These are phyloP conservation scores for Monosporozyma yasuniensis DNA, from an alignment of 805 yeast species.

Conservation along the genomic window DNA sequence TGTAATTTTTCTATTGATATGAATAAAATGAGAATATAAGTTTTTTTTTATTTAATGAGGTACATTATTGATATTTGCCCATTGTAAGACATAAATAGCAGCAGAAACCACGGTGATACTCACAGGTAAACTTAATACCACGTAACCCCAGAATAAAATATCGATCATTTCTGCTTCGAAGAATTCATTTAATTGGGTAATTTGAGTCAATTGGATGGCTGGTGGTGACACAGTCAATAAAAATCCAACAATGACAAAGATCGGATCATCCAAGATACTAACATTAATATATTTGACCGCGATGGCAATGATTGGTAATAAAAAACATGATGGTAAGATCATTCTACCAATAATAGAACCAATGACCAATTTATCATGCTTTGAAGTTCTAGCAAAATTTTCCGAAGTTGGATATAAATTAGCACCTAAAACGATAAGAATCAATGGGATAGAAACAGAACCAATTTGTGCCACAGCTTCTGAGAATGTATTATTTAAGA, in stretches of 20 bases:
- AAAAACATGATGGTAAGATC: constrained; percentile 63
- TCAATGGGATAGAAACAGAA: constrained; percentile 67
- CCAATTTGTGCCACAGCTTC: constrained; percentile 59
- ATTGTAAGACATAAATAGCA: constrained; percentile 41
- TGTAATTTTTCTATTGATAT: not conserved
- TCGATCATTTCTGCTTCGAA: constrained; percentile 80
- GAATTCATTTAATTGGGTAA: constrained; percentile 65
- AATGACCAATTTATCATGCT: constrained; percentile 52
- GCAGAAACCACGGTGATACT: constrained; percentile 64
- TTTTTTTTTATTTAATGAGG: not conserved
- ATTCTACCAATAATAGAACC: constrained; percentile 69
- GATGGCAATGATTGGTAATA: constrained; percentile 58
- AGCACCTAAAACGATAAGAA: constrained; percentile 69
- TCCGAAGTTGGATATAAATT: constrained; percentile 62
- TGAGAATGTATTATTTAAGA: constrained; percentile 56
- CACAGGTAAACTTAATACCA: constrained; percentile 63
- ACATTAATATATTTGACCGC: constrained; percentile 55
- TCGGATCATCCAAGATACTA: constrained; percentile 73
- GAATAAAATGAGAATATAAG: too few relatives aligned
- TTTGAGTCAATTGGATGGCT: constrained; percentile 74
- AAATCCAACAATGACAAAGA: constrained; percentile 67
- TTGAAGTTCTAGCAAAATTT: constrained; percentile 54
- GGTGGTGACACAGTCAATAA: constrained; percentile 73
- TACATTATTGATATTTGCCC: constrained; percentile 27
- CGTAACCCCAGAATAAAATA: constrained; percentile 76